Evolutionary conservation across 257 asterid species (phyloP).

Genomic region (Penstemon eatonii): DNA sequence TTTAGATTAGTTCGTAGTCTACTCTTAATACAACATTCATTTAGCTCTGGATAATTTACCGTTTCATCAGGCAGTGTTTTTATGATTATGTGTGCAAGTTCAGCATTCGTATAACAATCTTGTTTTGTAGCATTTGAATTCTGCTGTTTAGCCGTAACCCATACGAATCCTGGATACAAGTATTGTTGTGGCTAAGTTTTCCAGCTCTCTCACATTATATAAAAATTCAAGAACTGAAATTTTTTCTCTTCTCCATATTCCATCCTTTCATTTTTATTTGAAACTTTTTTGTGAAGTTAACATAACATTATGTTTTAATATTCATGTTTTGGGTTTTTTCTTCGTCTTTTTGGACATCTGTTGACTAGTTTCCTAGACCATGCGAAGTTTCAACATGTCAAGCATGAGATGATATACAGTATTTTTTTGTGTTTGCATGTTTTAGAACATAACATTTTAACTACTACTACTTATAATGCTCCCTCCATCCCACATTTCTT

Average conservation of each 20-base stretch:
- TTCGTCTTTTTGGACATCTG: background rate
- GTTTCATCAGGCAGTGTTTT: background rate
- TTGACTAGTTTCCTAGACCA: background rate
- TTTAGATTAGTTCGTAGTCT: background rate
- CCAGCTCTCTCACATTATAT: background rate
- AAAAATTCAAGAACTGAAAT: background rate
- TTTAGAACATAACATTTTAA: background rate
- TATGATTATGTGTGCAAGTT: background rate
- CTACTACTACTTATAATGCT: background rate
- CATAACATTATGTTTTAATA: background rate
- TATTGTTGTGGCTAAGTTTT: background rate
- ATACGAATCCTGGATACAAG: background rate
- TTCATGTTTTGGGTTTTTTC: background rate
- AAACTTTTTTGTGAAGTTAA: background rate
- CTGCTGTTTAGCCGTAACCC: background rate
- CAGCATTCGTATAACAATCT: background rate
- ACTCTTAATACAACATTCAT: background rate
- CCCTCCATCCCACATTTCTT: too few species aligned
- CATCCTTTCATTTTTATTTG: background rate
- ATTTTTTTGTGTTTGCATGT: background rate
- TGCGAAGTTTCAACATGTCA: background rate
- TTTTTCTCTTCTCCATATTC: background rate
- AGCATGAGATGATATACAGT: background rate
- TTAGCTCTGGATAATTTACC: background rate
- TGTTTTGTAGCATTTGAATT: background rate